These are phyloP conservation scores for Aspergillus uvarum DNA, from an alignment of 2,329 filamentous ascomycete species.

Conservation along the genomic window DNA sequence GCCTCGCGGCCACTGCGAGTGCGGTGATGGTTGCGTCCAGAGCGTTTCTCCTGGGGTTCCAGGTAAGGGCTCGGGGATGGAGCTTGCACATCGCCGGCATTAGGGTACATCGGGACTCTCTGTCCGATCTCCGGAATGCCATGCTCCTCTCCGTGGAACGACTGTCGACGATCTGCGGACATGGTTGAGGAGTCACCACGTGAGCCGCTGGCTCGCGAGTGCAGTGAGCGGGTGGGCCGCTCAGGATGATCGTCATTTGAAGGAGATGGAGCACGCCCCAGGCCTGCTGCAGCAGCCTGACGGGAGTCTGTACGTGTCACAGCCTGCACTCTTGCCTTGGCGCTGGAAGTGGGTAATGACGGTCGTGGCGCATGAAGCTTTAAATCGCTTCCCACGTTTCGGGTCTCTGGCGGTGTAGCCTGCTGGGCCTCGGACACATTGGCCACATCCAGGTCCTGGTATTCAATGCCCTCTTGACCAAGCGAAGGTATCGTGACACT, in stretches of 20 bases:
- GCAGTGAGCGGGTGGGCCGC: slow-evolving; percentile 54
- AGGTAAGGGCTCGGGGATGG: slow-evolving; percentile 71
- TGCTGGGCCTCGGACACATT: slow-evolving; percentile 44
- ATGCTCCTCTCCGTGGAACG: slow-evolving; percentile 70
- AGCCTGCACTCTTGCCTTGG: slow-evolving; percentile 76
- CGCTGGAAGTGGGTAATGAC: slow-evolving; percentile 75
- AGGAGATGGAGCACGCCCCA: slow-evolving; percentile 62
- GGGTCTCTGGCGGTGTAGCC: slow-evolving; percentile 67
- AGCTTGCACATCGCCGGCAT: slow-evolving; percentile 93
- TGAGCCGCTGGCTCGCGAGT: slow-evolving; percentile 62
- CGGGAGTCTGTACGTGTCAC: slow-evolving; percentile 93
- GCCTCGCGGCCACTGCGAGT: slow-evolving; percentile 70
- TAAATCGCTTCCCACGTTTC: slow-evolving; percentile 75
- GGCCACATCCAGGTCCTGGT: slow-evolving; percentile 61
- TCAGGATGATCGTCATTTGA: slow-evolving; percentile 52
- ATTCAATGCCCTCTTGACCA: slow-evolving; percentile 87
- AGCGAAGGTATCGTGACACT: slow-evolving; percentile 82
- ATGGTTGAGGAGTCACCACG: slow-evolving; percentile 48
- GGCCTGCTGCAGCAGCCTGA: slow-evolving; percentile 77
- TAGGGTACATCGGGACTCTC: slow-evolving; percentile 88
- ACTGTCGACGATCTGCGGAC: slow-evolving; percentile 55
- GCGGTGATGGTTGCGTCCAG: slow-evolving; percentile 62
- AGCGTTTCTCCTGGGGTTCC: slow-evolving; percentile 45
- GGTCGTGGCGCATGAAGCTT: slow-evolving; percentile 88
- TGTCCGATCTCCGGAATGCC: slow-evolving; percentile 91